Percentiles rank a stretch among this genome's conserved stretches.
These are phyloP conservation scores for Entomortierella chlamydospora DNA, from an alignment of 192 early-diverging fungal species.

Conservation along the genomic window DNA sequence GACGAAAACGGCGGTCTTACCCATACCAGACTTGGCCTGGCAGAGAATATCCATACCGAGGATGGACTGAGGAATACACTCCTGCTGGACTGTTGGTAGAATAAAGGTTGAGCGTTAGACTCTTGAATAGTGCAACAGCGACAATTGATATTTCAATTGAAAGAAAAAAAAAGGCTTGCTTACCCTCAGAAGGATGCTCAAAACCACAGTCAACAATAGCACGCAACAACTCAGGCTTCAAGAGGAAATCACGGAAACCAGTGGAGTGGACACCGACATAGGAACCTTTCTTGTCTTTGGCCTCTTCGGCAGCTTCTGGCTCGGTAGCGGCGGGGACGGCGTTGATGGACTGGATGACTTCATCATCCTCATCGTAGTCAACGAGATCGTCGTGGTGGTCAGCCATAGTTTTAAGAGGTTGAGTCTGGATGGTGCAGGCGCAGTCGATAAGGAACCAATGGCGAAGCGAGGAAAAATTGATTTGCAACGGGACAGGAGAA, in stretches of 20 bases:
- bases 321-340: slow-evolving; percentile 61
- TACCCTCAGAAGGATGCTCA: slow-evolving; percentile 97
- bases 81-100: slow-evolving; percentile 86
- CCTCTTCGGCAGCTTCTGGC: slow-evolving; percentile 63
- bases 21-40: slow-evolving; percentile 99
- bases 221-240: slow-evolving; percentile 95
- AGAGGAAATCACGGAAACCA: slow-evolving; percentile 97
- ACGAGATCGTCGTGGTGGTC: slow-evolving; percentile 92
- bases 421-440: background rate
- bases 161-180: background rate
- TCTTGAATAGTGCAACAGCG: too few relatives aligned
- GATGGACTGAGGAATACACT: slow-evolving; percentile 97
- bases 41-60: slow-evolving; percentile 97
- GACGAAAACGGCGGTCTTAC: slow-evolving; percentile 99
- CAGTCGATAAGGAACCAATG: slow-evolving; percentile 16
- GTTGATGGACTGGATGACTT: slow-evolving; percentile 69
- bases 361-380: slow-evolving; percentile 97
- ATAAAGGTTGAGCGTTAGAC: too few relatives aligned
- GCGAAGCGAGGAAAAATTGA: background rate
- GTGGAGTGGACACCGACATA: slow-evolving; percentile 99
- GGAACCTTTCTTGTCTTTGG: slow-evolving; percentile 95
- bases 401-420: slow-evolving; percentile 43
- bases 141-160: background rate
- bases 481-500: background rate
- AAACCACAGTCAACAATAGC: slow-evolving; percentile 99